Percentiles rank a stretch among this genome's conserved stretches.
Conservation (phyloP, 2,329 filamentous ascomycete species). For the Sporothrix euskadiensis region DNA sequence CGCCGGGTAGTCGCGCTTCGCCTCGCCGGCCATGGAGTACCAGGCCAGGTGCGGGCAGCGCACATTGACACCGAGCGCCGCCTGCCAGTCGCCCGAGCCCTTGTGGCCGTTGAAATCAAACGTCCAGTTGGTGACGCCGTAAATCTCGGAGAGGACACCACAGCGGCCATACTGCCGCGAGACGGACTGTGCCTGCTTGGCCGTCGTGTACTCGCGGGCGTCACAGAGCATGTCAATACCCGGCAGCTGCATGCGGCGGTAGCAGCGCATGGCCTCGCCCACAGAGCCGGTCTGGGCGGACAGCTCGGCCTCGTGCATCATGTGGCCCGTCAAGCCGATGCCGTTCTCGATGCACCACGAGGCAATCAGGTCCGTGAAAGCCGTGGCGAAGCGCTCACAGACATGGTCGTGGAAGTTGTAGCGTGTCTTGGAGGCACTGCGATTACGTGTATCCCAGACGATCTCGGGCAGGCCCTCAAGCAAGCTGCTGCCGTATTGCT, state of each 20-base stretch:
- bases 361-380: neutral
- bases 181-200: conserved; percentile 10
- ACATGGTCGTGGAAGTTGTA: conserved; percentile 15
- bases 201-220: conserved; percentile 10
- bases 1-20: conserved; percentile 11
- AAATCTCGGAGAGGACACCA: neutral
- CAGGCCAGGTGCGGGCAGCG: conserved; percentile 1
- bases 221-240: conserved; percentile 9
- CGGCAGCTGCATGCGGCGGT: conserved; percentile 4
- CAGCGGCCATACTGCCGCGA: conserved; percentile 4
- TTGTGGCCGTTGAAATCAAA: conserved; percentile 6
- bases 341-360: conserved; percentile 6
- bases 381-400: neutral
- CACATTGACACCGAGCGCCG: neutral
- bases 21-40: conserved; percentile 17
- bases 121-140: conserved; percentile 3
- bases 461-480: neutral
- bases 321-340: conserved; percentile 1
- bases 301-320: conserved; percentile 7
- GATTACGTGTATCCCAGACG: neutral
- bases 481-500: neutral
- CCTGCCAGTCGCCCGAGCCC: conserved; percentile 11
- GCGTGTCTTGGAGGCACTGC: neutral
- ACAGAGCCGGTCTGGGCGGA: neutral
- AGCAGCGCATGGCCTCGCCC: conserved; percentile 15